These are phyloP conservation scores for Acrasis kona DNA, from an alignment of 78 protist genomes.

Conservation along the genomic window DNA sequence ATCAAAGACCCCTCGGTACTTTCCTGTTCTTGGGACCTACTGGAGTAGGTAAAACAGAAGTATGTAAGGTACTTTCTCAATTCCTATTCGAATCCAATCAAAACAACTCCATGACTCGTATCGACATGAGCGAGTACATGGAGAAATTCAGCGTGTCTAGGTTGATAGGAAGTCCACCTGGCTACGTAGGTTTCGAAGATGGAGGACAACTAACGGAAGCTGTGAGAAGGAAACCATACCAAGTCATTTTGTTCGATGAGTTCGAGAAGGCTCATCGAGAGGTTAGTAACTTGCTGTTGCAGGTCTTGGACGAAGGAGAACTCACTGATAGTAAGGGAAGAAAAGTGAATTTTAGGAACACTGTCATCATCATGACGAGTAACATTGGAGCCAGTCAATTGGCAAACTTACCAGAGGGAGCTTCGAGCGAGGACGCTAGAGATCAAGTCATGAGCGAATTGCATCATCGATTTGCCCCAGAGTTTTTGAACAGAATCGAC, in stretches of 20 bases:
- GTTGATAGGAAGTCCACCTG: conserved; percentile 49
- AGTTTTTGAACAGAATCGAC: conserved; percentile 62
- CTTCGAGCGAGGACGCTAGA: neutral
- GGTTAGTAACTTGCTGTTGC: conserved; percentile 41
- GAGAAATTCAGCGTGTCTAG: conserved; percentile 13
- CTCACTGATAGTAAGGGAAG: conserved; percentile 52
- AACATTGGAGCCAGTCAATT: conserved; percentile 36
- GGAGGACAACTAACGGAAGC: conserved; percentile 53
- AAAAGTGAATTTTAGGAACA: conserved; percentile 41
- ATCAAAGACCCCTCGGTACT: conserved; percentile 37
- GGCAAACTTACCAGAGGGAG: conserved; percentile 20
- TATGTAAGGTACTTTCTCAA: conserved; percentile 39
- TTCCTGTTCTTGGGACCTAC: conserved; percentile 57
- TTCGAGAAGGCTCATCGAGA: conserved; percentile 52
- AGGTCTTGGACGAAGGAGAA: conserved; percentile 50
- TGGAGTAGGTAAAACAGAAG: conserved; percentile 61
- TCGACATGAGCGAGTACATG: conserved; percentile 53
- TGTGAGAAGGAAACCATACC: conserved; percentile 52
- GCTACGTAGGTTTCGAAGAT: conserved; percentile 54
- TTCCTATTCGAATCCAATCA: conserved; percentile 34
- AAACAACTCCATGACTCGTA: neutral
- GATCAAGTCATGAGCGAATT: conserved; percentile 25
- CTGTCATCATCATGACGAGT: conserved; percentile 38
- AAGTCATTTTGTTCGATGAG: conserved; percentile 49
- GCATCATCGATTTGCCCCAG: conserved; percentile 34